Evolutionary conservation across 2,329 filamentous ascomycete genomes (phyloP), one percentile per base, ranked within the genome.

Genomic region (Huntiella bhutanensis): DNA sequence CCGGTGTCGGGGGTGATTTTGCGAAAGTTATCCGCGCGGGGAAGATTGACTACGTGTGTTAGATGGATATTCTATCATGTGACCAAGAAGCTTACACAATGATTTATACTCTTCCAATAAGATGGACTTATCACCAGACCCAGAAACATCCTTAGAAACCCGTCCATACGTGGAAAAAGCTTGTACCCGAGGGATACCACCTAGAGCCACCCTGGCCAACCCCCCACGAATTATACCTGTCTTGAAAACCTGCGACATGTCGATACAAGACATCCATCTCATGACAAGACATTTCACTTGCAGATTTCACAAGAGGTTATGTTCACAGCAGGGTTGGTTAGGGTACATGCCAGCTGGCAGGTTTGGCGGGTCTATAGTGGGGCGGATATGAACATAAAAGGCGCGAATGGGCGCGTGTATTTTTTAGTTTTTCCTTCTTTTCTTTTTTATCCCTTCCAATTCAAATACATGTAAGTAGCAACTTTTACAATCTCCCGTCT

Each of bases 381-480:
- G 35, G 48, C 44, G 37, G 4, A 17, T 7, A 28, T 28, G 22
- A 28, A 28, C 22, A 28, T 28, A 28, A 28, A 28, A 28, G 8
- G 22, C 22, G 22, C 22, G 22, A 28, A 28, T 7, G 22, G 22
- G 22, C 22, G 22, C 22, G 22, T 28, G 8, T 37, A 44, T 19
- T 6, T 58, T 58, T 60, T 61, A 32, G 11, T n/a, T 54, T 59
- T 56, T 63, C 63, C 60, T 52, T 59, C 59, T 65, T 65, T 63
- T 70, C 71, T 69, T 65, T 66, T 69, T 77, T 73, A 80, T 77
- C 85, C 87, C 85, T 93, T 95, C 87, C 86, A 85, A 83, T 87
- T 95, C 92, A 93, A 92, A 81, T 78, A 80, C 75, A 84, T 70
- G 87, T 95, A 71, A 75, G 86, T 76, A 46, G 49, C n/a, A 43